Evolutionary conservation across 441 rosid genomes (phyloP), one percentile per base, ranked within the genome.

Genomic region (Brassica hybrid): DNA sequence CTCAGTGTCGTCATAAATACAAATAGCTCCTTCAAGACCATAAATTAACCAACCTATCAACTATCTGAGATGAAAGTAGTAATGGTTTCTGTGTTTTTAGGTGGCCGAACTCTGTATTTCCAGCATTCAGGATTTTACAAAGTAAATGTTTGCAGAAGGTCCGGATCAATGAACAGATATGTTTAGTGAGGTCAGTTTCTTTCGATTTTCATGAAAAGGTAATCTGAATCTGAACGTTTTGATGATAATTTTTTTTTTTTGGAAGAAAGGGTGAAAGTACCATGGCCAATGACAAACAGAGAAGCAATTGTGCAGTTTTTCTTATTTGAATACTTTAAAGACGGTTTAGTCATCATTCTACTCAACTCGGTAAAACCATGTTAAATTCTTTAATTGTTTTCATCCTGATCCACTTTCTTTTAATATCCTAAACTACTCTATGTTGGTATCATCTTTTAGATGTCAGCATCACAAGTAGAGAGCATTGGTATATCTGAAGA

Each of bases 251-350:
- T 45, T 13, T 7, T 13, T 8, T 2, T 4, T 16, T 6, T 9
- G 75, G 85, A 87, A 88, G 91, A 86, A 69, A 92, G 99, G 89
- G 78, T 90, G 94, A 96, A 96, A 94, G 84, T 89, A 65, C 72
- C 94, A 1, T 96, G 98, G 99, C 99, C 98, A 14, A 67, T 96
- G 75, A 81, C 93, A 60, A 77, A 91, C 71, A 87, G 99, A 86
- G 97, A 94, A 83, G 80, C 81, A 7, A 30, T 72, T 71, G 82
- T 91, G 69, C 94, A 92, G 83, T 94, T 74, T 79, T 89, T 85
- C 70, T 19, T 84, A 77, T 90, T 96, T 7, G 94, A 96, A 81
- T 87, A 85, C 86, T 83, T 85, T 54, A 80, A 92, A 84, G 98
- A 92, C 62, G 98, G 86, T 76, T 82, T 96, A 63, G 67, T 88